A percentile compares a stretch with the other conserved stretches of the same genome.
Evolutionary conservation across 1,139 yeast species (phyloP).

Genomic region (Candida sojae): DNA sequence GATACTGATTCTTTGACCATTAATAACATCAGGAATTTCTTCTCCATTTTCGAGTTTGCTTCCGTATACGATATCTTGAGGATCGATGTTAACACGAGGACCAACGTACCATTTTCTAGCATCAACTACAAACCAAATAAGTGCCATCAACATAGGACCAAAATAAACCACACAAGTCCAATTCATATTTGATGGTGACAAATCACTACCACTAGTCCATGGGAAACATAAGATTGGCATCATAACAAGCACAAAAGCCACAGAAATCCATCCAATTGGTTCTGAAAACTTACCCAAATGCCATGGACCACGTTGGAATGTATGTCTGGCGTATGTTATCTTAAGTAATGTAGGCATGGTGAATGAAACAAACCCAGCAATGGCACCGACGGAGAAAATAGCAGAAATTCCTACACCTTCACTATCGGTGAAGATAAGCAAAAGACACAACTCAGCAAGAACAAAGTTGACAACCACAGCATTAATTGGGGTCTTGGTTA

Average conservation of each 20-base stretch:
- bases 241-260: slow-evolving; percentile 57
- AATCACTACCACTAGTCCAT: slow-evolving; percentile 48
- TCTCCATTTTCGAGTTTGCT: slow-evolving; percentile 12
- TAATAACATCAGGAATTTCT: slow-evolving; percentile 12
- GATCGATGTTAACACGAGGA: slow-evolving; percentile 61
- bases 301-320: slow-evolving; percentile 72
- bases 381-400: slow-evolving; percentile 76
- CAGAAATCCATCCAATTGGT: slow-evolving; percentile 34
- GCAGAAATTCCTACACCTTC: slow-evolving; percentile 62
- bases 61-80: slow-evolving; percentile 25
- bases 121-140: slow-evolving; percentile 53
- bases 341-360: slow-evolving; percentile 66
- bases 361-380: slow-evolving; percentile 70
- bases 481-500: slow-evolving; percentile 66
- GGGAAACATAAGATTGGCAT: slow-evolving; percentile 72
- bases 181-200: slow-evolving; percentile 56
- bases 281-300: slow-evolving; percentile 57
- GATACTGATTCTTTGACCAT: slow-evolving; percentile 7
- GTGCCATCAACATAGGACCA: slow-evolving; percentile 59
- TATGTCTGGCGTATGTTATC: slow-evolving; percentile 54
- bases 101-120: slow-evolving; percentile 70
- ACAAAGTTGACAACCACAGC: slow-evolving; percentile 68
- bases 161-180: slow-evolving; percentile 72
- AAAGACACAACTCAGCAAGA: slow-evolving; percentile 57
- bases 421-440: slow-evolving; percentile 67